Percentiles rank a stretch among this genome's conserved stretches.
Conservation (phyloP, 352 stramenopile genomes). For the Phytophthora pisi region DNA sequence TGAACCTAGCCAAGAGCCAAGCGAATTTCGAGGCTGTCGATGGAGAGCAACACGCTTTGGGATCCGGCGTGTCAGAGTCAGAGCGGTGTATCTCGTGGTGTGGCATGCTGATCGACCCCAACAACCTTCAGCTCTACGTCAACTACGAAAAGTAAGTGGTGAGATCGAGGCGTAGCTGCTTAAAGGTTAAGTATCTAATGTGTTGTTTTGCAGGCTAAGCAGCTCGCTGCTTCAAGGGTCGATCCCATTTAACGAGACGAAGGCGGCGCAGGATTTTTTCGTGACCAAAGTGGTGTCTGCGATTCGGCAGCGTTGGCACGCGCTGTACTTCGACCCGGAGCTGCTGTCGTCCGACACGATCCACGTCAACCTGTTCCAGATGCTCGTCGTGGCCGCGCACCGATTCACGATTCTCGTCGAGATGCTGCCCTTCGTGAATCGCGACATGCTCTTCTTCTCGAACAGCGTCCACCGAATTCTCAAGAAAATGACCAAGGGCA, state of each 20-base stretch:
- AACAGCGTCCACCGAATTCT: constrained; percentile 40
- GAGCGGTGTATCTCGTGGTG: constrained; percentile 59
- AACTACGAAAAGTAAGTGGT: constrained; percentile 77
- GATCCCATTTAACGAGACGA: constrained; percentile 67
- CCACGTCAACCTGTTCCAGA: constrained; percentile 67
- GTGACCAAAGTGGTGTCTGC: constrained; percentile 69
- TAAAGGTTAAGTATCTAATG: too few relatives aligned
- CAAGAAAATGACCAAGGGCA: constrained; percentile 51
- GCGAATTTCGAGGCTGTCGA: constrained; percentile 54
- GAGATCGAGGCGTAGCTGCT: too few relatives aligned
- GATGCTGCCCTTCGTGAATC: constrained; percentile 62
- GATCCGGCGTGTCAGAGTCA: constrained; percentile 11
- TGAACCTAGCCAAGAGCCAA: constrained; percentile 69
- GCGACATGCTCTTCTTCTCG: constrained; percentile 49
- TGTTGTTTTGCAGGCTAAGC: constrained; percentile 17
- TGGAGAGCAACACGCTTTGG: constrained; percentile 11
- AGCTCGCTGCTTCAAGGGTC: constrained; percentile 45
- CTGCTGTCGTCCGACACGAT: constrained; percentile 50
- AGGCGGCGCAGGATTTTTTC: constrained; percentile 54
- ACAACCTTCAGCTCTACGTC: constrained; percentile 60
- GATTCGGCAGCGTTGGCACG: constrained; percentile 72
- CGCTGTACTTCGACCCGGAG: constrained; percentile 61
- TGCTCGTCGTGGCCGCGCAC: constrained; percentile 50
- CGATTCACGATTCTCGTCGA: constrained; percentile 60
- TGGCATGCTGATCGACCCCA: constrained; percentile 69